Percentiles rank a stretch among this genome's conserved stretches.
Conservation (phyloP, 2,329 filamentous ascomycete species). For the Ophioceras dolichostomum region DNA sequence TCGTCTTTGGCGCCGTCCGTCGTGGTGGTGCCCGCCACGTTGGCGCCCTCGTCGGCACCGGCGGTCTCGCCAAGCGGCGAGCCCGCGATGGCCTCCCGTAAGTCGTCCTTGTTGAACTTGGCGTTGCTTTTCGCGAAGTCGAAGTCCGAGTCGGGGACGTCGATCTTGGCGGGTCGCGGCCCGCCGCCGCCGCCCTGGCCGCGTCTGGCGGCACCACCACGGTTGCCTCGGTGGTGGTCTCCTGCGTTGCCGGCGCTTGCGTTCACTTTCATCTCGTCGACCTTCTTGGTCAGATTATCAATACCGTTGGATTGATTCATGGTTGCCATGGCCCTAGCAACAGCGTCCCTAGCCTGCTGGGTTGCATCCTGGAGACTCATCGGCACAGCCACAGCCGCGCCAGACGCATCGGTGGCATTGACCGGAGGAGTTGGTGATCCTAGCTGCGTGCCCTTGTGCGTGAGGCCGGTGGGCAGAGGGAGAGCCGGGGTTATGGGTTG, state of each 20-base stretch:
- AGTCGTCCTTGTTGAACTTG: constrained; percentile 77
- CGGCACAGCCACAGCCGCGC: constrained; percentile 66
- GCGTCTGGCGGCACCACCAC: constrained; percentile 8
- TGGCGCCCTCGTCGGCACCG: constrained; percentile 25
- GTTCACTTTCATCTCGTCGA: constrained; percentile 64
- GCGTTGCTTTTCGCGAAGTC: constrained; percentile 82
- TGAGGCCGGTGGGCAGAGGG: constrained; percentile 41
- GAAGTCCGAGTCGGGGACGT: constrained; percentile 82
- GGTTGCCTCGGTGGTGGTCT: not conserved
- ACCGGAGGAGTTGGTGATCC: constrained; percentile 13
- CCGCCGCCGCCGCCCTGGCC: constrained; percentile 36
- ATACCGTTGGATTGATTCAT: constrained; percentile 42
- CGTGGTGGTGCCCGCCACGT: constrained; percentile 11
- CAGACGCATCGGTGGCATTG: constrained; percentile 60
- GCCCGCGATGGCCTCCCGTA: constrained; percentile 83
- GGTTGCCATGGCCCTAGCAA: no score
- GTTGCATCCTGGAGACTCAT: constrained; percentile 39
- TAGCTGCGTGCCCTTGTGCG: constrained; percentile 14
- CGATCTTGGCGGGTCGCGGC: constrained; percentile 53
- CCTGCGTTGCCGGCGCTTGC: constrained; percentile 38
- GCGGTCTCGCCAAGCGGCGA: constrained; percentile 49
- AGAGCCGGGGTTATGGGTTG: constrained; percentile 56
- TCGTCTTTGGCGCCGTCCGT: constrained; percentile 11
- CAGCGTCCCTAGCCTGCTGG: constrained; percentile 22
- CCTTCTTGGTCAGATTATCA: constrained; percentile 62